A percentile compares a stretch with the other conserved stretches of the same genome.
Evolutionary conservation across 2,329 filamentous ascomycete genomes (phyloP).

Genomic region (Fusarium armeniacum): DNA sequence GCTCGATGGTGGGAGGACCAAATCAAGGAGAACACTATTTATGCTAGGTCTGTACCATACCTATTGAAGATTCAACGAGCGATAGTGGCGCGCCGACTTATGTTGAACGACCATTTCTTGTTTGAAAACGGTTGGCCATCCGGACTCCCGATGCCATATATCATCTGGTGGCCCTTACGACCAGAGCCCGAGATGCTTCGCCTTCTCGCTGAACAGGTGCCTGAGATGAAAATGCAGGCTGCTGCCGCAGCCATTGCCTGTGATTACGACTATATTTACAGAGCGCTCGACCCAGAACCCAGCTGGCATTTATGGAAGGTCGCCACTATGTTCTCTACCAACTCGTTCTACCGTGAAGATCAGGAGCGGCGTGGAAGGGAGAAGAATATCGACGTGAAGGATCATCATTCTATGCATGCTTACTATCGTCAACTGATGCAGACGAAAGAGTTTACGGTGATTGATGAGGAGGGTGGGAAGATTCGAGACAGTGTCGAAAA

Average conservation of each 20-base stretch:
- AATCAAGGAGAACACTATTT: conserved; percentile 8
- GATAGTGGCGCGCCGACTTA: conserved; percentile 13
- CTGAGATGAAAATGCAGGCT: conserved; percentile 5
- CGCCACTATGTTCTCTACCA: background rate
- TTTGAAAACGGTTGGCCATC: conserved; percentile 2
- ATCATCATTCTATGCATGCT: background rate
- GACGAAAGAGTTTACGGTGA: background rate
- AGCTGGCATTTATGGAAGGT: background rate
- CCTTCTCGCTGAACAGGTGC: background rate
- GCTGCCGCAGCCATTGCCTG: conserved; percentile 20
- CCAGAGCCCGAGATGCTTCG: background rate
- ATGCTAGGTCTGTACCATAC: background rate
- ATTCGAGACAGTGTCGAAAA: no score
- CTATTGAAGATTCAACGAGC: background rate
- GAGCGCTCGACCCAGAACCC: background rate
- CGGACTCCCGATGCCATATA: conserved; percentile 2
- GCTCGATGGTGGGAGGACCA: conserved; percentile 23
- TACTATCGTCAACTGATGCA: background rate
- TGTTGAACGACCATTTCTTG: conserved; percentile 12
- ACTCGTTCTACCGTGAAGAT: conserved; percentile 7
- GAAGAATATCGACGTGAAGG: background rate
- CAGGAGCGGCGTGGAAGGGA: conserved; percentile 5
- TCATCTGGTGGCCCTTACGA: conserved; percentile 23
- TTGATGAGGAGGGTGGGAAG: background rate
- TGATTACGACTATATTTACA: background rate